Evolutionary conservation across 2,329 filamentous ascomycete species (phyloP), one percentile per base, ranked within the genome.

Genomic region (Chrysoporthe puriensis): DNA sequence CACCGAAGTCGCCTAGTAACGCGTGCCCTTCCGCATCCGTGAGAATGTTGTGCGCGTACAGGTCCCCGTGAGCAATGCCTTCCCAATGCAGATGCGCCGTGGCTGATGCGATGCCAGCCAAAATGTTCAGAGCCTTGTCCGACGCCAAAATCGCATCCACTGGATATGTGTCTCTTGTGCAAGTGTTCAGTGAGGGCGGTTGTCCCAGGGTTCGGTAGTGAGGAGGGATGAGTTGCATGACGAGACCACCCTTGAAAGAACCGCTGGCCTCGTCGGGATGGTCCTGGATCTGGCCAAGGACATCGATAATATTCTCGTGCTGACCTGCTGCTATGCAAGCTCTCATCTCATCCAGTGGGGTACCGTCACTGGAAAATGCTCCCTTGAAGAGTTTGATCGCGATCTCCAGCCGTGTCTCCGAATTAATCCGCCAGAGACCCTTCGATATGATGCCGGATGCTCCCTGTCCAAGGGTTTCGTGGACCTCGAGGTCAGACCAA

Each of bases 361-460:
- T 80, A 16, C 83, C 82, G 69, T 84, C 82, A 70, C 78, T 82
- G 9, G 82, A 82, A 13, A 83, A 74, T 9, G 78, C 75, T n/a
- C 82, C 82, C 52, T 79, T 80, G 75, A 85, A 85, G 7, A 84
- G 73, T 71, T 84, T 84, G 73, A 85, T 77, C 2, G 82, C 82
- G 0, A 85, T 82, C 14, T 80, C 74, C 46, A 79, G 76, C 4
- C 63, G 73, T 6, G 67, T 64, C 36, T 73, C 72, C 3, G 73
- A 71, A 11, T 70, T 71, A 1, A 71, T 70, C 36, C 74, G 76
- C 79, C 80, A 81, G 2, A 73, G 66, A 1, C 77, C 82, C 61
- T 77, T 79, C 26, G 77, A 83, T 63, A 84, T 83, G 21, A 82
- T 73, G 2, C 81, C 81, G n/a, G 81, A 83, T 3, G 82, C 81